Evolutionary conservation across 768 basidiomycete genomes (phyloP).

Genomic region (Auriculariales sp.): DNA sequence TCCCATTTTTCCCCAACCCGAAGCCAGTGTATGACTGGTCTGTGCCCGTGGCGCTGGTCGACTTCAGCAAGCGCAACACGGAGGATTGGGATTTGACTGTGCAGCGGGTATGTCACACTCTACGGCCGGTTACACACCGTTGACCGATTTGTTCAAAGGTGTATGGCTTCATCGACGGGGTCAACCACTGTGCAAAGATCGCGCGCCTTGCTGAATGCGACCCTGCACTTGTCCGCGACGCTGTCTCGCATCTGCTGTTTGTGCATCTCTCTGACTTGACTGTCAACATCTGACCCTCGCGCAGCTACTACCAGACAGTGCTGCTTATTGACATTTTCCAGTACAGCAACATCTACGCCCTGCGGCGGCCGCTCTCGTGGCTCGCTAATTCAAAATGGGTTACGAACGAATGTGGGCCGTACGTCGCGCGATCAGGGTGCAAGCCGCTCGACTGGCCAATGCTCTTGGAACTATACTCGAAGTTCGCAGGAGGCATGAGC

Average conservation of each 20-base stretch:
- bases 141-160: slow-evolving; percentile 38
- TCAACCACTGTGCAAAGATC: slow-evolving; percentile 82
- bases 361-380: slow-evolving; percentile 75
- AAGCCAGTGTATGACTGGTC: slow-evolving; percentile 85
- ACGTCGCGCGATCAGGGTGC: slow-evolving; percentile 54
- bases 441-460: slow-evolving; percentile 76
- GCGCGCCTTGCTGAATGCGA: slow-evolving; percentile 87
- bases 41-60: slow-evolving; percentile 83
- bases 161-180: slow-evolving; percentile 73
- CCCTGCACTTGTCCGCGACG: slow-evolving; percentile 63
- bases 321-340: slow-evolving; percentile 97
- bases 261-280: too few relatives aligned
- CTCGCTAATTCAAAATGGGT: slow-evolving; percentile 77
- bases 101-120: background rate
- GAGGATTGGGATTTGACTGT: slow-evolving; percentile 96
- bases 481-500: slow-evolving; percentile 68
- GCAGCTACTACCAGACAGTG: slow-evolving; percentile 90
- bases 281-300: background rate
- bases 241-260: slow-evolving; percentile 85
- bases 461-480: slow-evolving; percentile 74
- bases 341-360: slow-evolving; percentile 93
- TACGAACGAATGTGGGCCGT: slow-evolving; percentile 80
- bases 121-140: background rate
- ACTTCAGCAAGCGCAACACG: slow-evolving; percentile 65
- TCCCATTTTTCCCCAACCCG: slow-evolving; percentile 94